phyloP scores from a whole-genome alignment of 2,329 filamentous ascomycete species.

The Periconia sp. region DNA sequence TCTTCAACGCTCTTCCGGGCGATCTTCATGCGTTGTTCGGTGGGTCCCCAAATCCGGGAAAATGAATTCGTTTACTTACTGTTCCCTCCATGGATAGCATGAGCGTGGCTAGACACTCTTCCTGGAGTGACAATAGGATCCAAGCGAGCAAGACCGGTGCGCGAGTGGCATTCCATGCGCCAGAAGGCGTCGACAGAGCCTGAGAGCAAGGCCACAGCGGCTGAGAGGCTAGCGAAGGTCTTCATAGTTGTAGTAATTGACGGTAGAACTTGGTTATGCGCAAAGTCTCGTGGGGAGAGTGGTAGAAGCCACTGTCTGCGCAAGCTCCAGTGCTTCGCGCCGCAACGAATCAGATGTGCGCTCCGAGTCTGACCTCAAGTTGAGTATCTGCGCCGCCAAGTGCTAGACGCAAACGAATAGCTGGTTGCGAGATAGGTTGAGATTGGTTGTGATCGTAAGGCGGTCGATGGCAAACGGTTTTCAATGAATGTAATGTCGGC shows the following conservation, averaged over 20 bases:
- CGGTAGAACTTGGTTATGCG: too few relatives aligned
- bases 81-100: constrained; percentile 43
- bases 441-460: constrained; percentile 7
- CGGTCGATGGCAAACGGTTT: constrained; percentile 10
- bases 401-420: background rate
- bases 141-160: constrained; percentile 64
- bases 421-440: background rate
- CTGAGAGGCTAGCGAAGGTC: constrained; percentile 33
- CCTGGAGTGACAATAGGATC: constrained; percentile 52
- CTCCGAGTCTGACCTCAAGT: background rate
- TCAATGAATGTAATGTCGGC: constrained; percentile 10
- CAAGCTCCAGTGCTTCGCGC: background rate
- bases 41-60: constrained; percentile 59
- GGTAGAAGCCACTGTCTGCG: constrained; percentile 1
- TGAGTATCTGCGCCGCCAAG: too few relatives aligned
- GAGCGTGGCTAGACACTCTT: constrained; percentile 34
- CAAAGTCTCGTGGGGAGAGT: constrained; percentile 7
- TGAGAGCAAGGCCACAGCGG: constrained; percentile 40
- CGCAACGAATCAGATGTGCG: constrained; percentile 1
- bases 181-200: constrained; percentile 67
- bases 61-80: constrained; percentile 61
- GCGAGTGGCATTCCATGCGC: constrained; percentile 70
- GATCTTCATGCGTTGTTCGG: constrained; percentile 65
- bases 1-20: constrained; percentile 1
- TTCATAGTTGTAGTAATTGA: constrained; percentile 43